Percentiles rank a stretch among this genome's conserved stretches.
Evolutionary conservation across 1,139 yeast species (phyloP).

Genomic region (Spencermartinsiella ligniputridi): DNA sequence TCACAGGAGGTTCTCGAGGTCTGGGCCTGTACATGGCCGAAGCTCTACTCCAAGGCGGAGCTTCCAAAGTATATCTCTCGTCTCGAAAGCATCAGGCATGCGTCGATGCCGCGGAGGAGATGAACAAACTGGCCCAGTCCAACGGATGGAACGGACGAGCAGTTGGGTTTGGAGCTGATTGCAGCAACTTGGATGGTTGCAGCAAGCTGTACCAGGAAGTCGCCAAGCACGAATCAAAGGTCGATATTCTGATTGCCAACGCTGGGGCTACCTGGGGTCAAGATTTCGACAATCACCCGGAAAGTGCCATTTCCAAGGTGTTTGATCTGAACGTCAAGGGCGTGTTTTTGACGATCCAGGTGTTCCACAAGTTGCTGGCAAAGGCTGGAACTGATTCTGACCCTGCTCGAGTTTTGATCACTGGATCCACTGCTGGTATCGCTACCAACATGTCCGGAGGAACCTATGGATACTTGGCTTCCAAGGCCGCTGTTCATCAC

Average conservation of each 20-base stretch:
- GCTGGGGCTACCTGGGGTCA: constrained; percentile 87
- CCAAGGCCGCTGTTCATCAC: constrained; percentile 75
- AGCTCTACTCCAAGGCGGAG: constrained; percentile 59
- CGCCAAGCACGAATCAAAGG: constrained; percentile 36
- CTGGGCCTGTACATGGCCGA: constrained; percentile 69
- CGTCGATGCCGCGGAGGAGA: constrained; percentile 49
- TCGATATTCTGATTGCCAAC: constrained; percentile 67
- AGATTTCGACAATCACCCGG: constrained; percentile 57
- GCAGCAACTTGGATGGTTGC: constrained; percentile 50
- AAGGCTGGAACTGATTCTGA: constrained; percentile 52
- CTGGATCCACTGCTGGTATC: constrained; percentile 52
- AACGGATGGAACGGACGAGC: constrained; percentile 45
- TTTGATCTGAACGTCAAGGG: constrained; percentile 63
- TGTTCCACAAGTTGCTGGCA: constrained; percentile 55
- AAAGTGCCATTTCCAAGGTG: constrained; percentile 59
- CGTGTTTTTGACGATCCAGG: constrained; percentile 65
- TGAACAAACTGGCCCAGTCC: constrained; percentile 44
- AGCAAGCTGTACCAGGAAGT: constrained; percentile 45
- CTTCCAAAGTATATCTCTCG: constrained; percentile 57
- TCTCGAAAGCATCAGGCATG: constrained; percentile 66
- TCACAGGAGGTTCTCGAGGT: constrained; percentile 81
- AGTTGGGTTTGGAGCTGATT: constrained; percentile 56
- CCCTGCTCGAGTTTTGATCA: constrained; percentile 63
- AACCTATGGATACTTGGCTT: constrained; percentile 66
- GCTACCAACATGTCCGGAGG: constrained; percentile 50